Evolutionary conservation across 495 filamentous ascomycete species (phyloP).

Genomic region (Xanthoparmelia taractica): DNA sequence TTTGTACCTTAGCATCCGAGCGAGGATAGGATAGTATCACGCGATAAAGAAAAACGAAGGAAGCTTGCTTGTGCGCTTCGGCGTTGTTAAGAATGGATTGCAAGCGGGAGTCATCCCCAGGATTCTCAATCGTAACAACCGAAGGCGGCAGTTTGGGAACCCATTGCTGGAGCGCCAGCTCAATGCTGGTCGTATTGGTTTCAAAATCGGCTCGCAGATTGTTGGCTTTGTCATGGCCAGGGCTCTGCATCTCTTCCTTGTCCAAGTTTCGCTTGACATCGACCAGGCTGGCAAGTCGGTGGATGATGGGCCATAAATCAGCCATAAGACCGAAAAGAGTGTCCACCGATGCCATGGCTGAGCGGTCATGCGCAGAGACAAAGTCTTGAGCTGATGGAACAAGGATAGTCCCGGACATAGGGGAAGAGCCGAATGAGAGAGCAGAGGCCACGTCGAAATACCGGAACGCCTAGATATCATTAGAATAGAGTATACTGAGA

Average conservation of each 20-base stretch:
- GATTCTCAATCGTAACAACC: slow-evolving; percentile 27
- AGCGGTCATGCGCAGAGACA: slow-evolving; percentile 39
- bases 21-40: slow-evolving; percentile 42
- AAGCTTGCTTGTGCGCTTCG: slow-evolving; percentile 53
- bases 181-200: slow-evolving; percentile 47
- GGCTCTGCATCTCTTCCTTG: slow-evolving; percentile 33
- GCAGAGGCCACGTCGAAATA: slow-evolving; percentile 60
- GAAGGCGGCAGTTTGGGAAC: slow-evolving; percentile 35
- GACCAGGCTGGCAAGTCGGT: slow-evolving; percentile 49
- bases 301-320: slow-evolving; percentile 56
- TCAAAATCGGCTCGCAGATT: slow-evolving; percentile 49
- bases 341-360: slow-evolving; percentile 44
- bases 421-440: slow-evolving; percentile 52
- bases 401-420: slow-evolving; percentile 44
- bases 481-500: slow-evolving; percentile 5
- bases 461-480: slow-evolving; percentile 44
- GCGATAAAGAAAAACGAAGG: slow-evolving; percentile 54
- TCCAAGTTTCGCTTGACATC: slow-evolving; percentile 45
- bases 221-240: slow-evolving; percentile 39
- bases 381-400: slow-evolving; percentile 36
- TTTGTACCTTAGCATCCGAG: slow-evolving; percentile 41
- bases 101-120: slow-evolving; percentile 27
- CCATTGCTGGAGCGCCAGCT: slow-evolving; percentile 49
- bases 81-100: slow-evolving; percentile 50
- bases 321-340: slow-evolving; percentile 55